phyloP scores from a whole-genome alignment of 1,284 basidiomycete species.

The Ganoderma boninense region DNA sequence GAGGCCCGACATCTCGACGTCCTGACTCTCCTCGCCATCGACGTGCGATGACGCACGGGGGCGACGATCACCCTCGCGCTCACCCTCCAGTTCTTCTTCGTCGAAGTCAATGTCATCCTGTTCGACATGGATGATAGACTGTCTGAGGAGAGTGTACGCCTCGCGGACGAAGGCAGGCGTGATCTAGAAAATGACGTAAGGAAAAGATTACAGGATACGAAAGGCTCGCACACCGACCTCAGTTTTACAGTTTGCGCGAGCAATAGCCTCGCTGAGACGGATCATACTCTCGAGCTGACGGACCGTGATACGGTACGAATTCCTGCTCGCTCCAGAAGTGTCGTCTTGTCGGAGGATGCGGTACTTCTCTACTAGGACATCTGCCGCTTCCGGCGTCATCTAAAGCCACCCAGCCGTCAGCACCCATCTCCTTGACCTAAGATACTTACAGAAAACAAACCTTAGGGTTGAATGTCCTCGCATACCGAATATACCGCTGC shows the following conservation, averaged over 20 bases:
- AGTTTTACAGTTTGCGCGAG: constrained; percentile 93
- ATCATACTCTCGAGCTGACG: constrained; percentile 98
- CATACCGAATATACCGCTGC: constrained; percentile 97
- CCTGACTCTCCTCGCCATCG: constrained; percentile 59
- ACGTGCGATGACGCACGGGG: constrained; percentile 35
- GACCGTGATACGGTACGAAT: constrained; percentile 96
- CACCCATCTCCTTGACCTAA: neutral
- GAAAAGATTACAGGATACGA: neutral
- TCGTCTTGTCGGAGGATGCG: constrained; percentile 94
- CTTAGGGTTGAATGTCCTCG: constrained; percentile 96
- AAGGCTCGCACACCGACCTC: constrained; percentile 61
- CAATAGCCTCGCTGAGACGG: constrained; percentile 96
- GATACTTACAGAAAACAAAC: constrained; percentile 68
- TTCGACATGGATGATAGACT: constrained; percentile 99
- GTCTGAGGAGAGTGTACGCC: constrained; percentile 91
- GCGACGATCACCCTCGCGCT: constrained; percentile 50
- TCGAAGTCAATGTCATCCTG: constrained; percentile 99
- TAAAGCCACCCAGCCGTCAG: constrained; percentile 41
- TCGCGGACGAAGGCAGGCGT: constrained; percentile 94
- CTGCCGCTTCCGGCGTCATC: constrained; percentile 93
- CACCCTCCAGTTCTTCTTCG: constrained; percentile 83
- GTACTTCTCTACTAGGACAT: constrained; percentile 97
- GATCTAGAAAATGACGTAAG: constrained; percentile 60
- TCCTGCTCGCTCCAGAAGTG: constrained; percentile 85
- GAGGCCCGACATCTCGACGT: constrained; percentile 71